A percentile compares a stretch with the other conserved stretches of the same genome.
Evolutionary conservation across 75 land plant species (phyloP).

Genomic region (Azolla pinnata): DNA sequence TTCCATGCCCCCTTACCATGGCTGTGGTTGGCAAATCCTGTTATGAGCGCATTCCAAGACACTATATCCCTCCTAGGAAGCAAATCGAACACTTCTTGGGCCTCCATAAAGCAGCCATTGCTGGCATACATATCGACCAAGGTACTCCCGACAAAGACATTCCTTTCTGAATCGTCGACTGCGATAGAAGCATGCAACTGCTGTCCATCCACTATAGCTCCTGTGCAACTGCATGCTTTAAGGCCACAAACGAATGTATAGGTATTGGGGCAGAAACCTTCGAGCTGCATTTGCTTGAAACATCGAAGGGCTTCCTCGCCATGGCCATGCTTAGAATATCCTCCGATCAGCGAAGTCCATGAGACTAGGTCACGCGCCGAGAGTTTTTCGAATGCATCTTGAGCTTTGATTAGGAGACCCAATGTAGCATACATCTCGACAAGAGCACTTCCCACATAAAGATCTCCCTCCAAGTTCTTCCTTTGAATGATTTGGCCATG

Average conservation of each 20-base stretch:
- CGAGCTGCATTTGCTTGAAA: conserved; percentile 38
- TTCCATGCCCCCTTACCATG: conserved; percentile 4
- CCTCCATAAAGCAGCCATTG: conserved; percentile 3
- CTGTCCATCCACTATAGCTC: conserved; percentile 31
- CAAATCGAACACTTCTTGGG: conserved; percentile 5
- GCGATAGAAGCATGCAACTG: conserved; percentile 23
- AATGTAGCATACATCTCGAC: conserved; percentile 56
- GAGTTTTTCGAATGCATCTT: conserved; percentile 38
- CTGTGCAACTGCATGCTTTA: conserved; percentile 38
- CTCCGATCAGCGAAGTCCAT: conserved; percentile 56
- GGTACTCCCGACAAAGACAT: conserved; percentile 30
- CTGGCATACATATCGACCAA: conserved; percentile 19
- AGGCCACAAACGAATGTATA: conserved; percentile 40
- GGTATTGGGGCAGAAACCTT: conserved; percentile 27
- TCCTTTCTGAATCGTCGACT: conserved; percentile 15
- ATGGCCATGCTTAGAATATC: conserved; percentile 50
- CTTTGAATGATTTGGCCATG: conserved; percentile 44
- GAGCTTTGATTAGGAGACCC: conserved; percentile 34
- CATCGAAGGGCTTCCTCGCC: conserved; percentile 31
- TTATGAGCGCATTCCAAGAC: conserved; percentile 20
- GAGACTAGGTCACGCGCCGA: conserved; percentile 30
- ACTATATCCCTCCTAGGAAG: conserved; percentile 4
- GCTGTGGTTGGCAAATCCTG: conserved; percentile 12
- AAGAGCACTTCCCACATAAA: conserved; percentile 40
- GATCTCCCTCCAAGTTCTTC: conserved; percentile 18